A percentile compares a stretch with the other conserved stretches of the same genome.
phyloP scores from a whole-genome alignment of 176 grass and related monocot species.

The Neostapfia colusana region DNA sequence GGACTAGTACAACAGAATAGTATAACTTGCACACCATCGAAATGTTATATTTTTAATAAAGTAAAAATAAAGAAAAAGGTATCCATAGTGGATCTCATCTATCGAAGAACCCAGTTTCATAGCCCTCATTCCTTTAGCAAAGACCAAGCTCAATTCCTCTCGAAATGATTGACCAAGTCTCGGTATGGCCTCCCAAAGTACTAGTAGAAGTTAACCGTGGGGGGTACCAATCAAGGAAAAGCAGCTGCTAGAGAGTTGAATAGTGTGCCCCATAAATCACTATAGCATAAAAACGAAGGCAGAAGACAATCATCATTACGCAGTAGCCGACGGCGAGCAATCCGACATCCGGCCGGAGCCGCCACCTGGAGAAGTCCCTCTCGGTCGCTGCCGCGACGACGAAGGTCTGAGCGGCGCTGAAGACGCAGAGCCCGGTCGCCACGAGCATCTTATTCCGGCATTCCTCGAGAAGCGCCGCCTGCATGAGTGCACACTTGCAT shows the following conservation, averaged over 20 bases:
- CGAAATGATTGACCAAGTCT: not conserved
- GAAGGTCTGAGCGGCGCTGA: slow-evolving; percentile 52
- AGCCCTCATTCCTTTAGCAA: not conserved
- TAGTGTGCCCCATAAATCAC: not conserved
- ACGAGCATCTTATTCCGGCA: slow-evolving; percentile 61
- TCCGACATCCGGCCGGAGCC: slow-evolving; percentile 43
- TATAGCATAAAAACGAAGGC: not conserved
- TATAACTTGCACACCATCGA: no score
- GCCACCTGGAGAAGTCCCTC: slow-evolving; percentile 60
- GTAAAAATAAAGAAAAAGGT: no score
- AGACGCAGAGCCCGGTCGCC: slow-evolving; percentile 45
- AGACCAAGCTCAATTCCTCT: not conserved
- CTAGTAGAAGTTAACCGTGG: no score
- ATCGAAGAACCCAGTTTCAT: no score
- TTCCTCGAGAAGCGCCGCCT: slow-evolving; percentile 62
- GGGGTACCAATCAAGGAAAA: not conserved
- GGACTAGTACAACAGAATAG: not conserved
- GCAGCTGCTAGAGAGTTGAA: not conserved
- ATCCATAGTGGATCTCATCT: no score
- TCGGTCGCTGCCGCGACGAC: slow-evolving; percentile 36
- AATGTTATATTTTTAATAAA: no score
- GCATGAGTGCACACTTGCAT: not conserved
- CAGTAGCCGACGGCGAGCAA: slow-evolving; percentile 51
- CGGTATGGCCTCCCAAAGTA: not conserved
- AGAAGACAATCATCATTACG: not conserved